Evolutionary conservation across 2,329 filamentous ascomycete genomes (phyloP).

Genomic region (Trichophyton verrucosum): DNA sequence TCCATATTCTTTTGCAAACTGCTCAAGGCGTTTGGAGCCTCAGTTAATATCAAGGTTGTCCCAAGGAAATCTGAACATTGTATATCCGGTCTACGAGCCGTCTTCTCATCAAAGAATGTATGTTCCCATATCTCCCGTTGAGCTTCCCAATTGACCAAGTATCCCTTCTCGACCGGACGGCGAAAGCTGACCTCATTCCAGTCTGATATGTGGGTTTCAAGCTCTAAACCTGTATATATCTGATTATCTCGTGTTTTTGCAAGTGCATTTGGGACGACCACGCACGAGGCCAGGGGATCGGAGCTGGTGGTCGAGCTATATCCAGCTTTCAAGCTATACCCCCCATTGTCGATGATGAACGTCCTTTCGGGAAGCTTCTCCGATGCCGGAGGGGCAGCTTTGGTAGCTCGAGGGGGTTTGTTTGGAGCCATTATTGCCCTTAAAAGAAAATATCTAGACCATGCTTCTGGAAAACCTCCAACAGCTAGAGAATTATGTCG

Average conservation of each 20-base stretch:
- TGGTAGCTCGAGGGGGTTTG: conserved; percentile 30
- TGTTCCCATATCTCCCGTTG: conserved; percentile 93
- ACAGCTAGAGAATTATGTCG: neutral
- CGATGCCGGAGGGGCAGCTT: conserved; percentile 40
- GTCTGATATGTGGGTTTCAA: conserved; percentile 62
- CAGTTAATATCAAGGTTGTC: conserved; percentile 72
- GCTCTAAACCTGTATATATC: conserved; percentile 66
- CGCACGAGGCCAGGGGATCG: conserved; percentile 40
- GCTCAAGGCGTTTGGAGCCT: conserved; percentile 71
- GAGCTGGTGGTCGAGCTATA: conserved; percentile 36
- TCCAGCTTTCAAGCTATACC: conserved; percentile 81
- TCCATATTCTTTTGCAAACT: conserved; percentile 80
- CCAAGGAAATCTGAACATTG: conserved; percentile 52
- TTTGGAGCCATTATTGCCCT: conserved; percentile 6
- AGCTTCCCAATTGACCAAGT: conserved; percentile 90
- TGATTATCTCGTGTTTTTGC: conserved; percentile 68
- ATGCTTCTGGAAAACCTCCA: neutral
- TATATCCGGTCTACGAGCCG: conserved; percentile 39
- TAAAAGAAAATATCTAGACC: neutral
- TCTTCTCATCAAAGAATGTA: conserved; percentile 62
- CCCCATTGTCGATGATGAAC: conserved; percentile 87
- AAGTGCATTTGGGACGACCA: conserved; percentile 75
- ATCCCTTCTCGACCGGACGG: conserved; percentile 85
- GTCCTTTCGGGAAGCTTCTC: conserved; percentile 50
- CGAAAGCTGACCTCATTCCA: conserved; percentile 82